Conservation (phyloP, 2,329 filamentous ascomycete species). For the Beauveria asiatica region DNA sequence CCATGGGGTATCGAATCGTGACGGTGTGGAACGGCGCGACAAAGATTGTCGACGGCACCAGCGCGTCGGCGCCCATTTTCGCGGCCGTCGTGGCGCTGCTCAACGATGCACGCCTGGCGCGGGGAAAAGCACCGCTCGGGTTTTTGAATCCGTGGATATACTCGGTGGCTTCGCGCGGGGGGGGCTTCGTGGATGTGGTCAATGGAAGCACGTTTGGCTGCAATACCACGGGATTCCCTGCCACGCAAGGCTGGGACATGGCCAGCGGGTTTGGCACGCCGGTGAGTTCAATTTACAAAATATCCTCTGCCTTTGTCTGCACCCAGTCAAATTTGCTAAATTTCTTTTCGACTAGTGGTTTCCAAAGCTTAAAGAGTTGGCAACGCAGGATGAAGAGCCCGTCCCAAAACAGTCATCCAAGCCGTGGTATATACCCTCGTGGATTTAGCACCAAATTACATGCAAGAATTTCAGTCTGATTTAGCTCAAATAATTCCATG, state of each 20-base stretch:
- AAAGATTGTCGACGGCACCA: conserved; percentile 22
- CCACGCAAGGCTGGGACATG: neutral
- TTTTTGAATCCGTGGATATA: conserved; percentile 44
- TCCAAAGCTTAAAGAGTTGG: neutral
- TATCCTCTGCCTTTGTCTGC: neutral
- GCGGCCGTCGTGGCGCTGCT: conserved; percentile 47
- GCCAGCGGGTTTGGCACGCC: conserved; percentile 8
- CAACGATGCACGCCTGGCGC: conserved; percentile 43
- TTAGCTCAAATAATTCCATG: too few relatives aligned
- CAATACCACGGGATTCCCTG: conserved; percentile 6
- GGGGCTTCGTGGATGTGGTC: conserved; percentile 10
- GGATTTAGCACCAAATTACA: neutral
- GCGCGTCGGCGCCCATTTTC: conserved; percentile 44
- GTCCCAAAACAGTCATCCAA: neutral
- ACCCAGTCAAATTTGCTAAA: neutral
- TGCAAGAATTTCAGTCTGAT: neutral
- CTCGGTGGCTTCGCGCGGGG: conserved; percentile 1
- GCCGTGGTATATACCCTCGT: conserved; percentile 7
- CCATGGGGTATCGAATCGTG: conserved; percentile 34
- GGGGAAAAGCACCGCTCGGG: conserved; percentile 34
- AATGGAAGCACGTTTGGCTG: neutral
- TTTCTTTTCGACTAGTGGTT: neutral
- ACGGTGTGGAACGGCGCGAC: conserved; percentile 22
- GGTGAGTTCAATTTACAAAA: neutral
- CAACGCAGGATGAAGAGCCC: neutral